Conservation (phyloP, 345 rosid genomes). For the Cardamine resedifolia region DNA sequence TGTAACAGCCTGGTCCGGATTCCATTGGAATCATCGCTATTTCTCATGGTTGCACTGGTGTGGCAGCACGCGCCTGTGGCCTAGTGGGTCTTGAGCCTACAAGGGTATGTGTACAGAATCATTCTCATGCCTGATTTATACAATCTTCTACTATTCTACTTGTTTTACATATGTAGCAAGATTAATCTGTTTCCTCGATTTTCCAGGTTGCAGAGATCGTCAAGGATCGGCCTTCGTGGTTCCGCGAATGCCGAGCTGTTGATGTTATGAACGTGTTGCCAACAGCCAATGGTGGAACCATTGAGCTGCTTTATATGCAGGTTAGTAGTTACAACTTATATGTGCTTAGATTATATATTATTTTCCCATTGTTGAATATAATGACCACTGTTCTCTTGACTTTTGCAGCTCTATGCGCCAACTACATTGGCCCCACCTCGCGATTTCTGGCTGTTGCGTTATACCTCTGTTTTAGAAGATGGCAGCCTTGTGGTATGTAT, state of each 20-base stretch:
- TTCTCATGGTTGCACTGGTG: constrained; percentile 99
- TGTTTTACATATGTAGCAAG: neutral
- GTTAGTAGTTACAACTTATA: constrained; percentile 32
- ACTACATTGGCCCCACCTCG: constrained; percentile 99
- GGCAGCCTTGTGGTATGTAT: constrained; percentile 94
- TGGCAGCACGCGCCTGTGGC: constrained; percentile 99
- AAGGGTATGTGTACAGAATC: constrained; percentile 58
- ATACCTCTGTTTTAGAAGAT: constrained; percentile 95
- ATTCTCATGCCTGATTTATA: neutral
- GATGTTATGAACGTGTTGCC: constrained; percentile 98
- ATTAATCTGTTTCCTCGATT: neutral
- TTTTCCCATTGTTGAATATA: neutral
- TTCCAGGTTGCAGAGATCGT: constrained; percentile 97
- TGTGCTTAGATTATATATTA: neutral
- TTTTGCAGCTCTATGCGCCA: constrained; percentile 86
- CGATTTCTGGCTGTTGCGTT: constrained; percentile 97
- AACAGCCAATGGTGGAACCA: constrained; percentile 98
- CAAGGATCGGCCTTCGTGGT: constrained; percentile 99
- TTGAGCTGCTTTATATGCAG: constrained; percentile 99
- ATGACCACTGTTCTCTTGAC: neutral
- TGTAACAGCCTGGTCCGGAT: constrained; percentile 99
- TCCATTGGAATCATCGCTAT: constrained; percentile 99
- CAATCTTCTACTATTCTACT: neutral
- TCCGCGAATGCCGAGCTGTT: constrained; percentile 98
- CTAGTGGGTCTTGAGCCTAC: constrained; percentile 99